Conservation (phyloP, 2,329 filamentous ascomycete species). For the Claviceps maximensis region DNA sequence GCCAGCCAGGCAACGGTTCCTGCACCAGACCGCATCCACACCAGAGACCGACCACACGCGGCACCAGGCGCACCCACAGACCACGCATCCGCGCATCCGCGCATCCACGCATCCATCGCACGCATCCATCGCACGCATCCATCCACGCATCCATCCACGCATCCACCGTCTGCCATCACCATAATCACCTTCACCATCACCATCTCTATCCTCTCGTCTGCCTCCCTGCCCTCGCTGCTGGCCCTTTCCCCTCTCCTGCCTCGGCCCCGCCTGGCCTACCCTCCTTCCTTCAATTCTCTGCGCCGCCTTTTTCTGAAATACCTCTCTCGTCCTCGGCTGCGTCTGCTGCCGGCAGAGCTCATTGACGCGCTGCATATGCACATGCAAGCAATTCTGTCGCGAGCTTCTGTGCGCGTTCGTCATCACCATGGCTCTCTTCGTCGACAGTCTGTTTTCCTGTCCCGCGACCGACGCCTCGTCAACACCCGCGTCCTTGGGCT, state of each 20-base stretch:
- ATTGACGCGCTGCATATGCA: slow-evolving; percentile 3
- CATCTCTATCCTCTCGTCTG: neutral
- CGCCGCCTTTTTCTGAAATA: neutral
- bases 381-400: neutral
- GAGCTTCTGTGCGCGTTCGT: neutral
- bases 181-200: neutral
- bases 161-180: neutral
- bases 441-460: slow-evolving; percentile 19
- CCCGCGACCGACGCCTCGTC: slow-evolving; percentile 28
- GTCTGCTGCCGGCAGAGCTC: slow-evolving; percentile 5
- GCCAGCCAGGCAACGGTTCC: neutral
- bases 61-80: neutral
- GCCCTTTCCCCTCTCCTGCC: neutral
- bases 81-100: neutral
- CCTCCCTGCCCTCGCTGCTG: neutral
- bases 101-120: neutral
- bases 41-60: too few relatives aligned
- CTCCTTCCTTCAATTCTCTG: neutral
- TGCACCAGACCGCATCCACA: neutral
- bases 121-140: neutral
- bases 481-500: slow-evolving; percentile 42
- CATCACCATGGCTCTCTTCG: slow-evolving; percentile 19
- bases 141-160: neutral
- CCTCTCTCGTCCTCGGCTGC: neutral
- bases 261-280: neutral